Percentiles rank a stretch among this genome's conserved stretches.
phyloP scores from a whole-genome alignment of 768 basidiomycete species.

The Chalciporus sphaerocephalus region DNA sequence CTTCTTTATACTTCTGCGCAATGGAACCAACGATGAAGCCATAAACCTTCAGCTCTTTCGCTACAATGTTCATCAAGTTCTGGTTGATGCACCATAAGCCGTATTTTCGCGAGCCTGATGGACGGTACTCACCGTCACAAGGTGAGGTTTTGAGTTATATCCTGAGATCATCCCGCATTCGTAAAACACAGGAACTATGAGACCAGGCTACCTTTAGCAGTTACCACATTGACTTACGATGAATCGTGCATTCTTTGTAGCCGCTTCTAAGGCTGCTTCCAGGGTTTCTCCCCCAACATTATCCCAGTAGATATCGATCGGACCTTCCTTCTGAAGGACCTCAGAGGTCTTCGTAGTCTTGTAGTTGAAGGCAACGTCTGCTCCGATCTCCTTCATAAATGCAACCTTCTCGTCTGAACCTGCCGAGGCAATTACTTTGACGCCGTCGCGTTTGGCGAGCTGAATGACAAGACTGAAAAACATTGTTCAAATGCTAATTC shows the following conservation, averaged over 20 bases:
- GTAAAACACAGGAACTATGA: slow-evolving; percentile 1
- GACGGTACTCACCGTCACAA: slow-evolving; percentile 7
- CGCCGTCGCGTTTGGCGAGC: slow-evolving; percentile 44
- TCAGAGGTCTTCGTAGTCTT: slow-evolving; percentile 53
- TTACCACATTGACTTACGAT: slow-evolving; percentile 28
- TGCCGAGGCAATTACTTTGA: slow-evolving; percentile 67
- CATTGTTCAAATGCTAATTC: background rate
- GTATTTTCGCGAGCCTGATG: background rate
- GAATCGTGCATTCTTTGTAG: slow-evolving; percentile 44
- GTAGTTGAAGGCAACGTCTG: slow-evolving; percentile 71
- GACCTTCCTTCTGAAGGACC: slow-evolving; percentile 53
- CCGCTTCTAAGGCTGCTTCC: slow-evolving; percentile 48
- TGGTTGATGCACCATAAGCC: slow-evolving; percentile 5
- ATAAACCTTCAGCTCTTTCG: slow-evolving; percentile 37
- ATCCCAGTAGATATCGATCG: slow-evolving; percentile 45
- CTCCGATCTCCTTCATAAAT: slow-evolving; percentile 54
- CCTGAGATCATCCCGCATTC: slow-evolving; percentile 32
- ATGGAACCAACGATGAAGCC: slow-evolving; percentile 40
- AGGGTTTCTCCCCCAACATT: slow-evolving; percentile 57
- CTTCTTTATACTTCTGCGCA: slow-evolving; percentile 33
- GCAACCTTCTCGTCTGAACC: slow-evolving; percentile 69
- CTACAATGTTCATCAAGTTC: slow-evolving; percentile 39
- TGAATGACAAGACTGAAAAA: slow-evolving; percentile 45
- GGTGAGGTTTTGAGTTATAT: slow-evolving; percentile 13
- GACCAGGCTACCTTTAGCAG: background rate